Base-by-base conservation (phyloP, 176 grass and related monocot species). In the Aegilops umbellulata region DNA sequence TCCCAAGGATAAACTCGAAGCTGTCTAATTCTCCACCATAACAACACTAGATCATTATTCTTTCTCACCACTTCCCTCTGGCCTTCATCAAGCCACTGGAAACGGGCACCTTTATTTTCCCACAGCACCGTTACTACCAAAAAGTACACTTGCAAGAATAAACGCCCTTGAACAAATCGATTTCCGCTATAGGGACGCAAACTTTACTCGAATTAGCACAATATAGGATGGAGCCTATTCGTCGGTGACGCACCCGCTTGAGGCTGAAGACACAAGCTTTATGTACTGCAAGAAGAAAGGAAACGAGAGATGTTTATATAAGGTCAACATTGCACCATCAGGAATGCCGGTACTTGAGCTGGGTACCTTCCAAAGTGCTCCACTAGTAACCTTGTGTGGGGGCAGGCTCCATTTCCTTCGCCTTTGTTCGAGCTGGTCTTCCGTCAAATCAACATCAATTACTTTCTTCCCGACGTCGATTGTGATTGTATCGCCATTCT, bases 351-450 rank as follows among this genome's bases (percentile, higher is more conserved):
- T 53, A n/a, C 62, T 27, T 64, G 22, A 65, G 53, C 32, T 90
- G 61, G 27, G 20, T 83, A 98, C 96, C 96, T 98, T 98, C 87
- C 94, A 89, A 81, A 98, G 91, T 2, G 90, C 90, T 82, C 96
- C 96, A 15, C 81, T 26, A 17, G 74, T 92, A 69, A 79, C 82
- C 82, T 91, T 98, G 78, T 86, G 82, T 27, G 88, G 62, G 3
- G 86, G 88, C 8, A 86, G 69, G 23, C 65, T 94, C 96, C 96
- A 98, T 74, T 89, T 90, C 78, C 79, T 92, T 49, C 78, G 86
- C 26, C 93, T 94, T 91, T 94, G 86, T 61, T 89, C 82, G 11
- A 98, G 79, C 84, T 94, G 81, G 8, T 86, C 84, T 71, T 94
- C 91, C 0, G 88, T 94, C 79, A 98, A 70, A 53, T 92, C 78